Percentiles rank a stretch among this genome's conserved stretches.
These are phyloP conservation scores for Lactifluus piperatus DNA, from an alignment of 768 basidiomycete genomes.

Conservation along the genomic window DNA sequence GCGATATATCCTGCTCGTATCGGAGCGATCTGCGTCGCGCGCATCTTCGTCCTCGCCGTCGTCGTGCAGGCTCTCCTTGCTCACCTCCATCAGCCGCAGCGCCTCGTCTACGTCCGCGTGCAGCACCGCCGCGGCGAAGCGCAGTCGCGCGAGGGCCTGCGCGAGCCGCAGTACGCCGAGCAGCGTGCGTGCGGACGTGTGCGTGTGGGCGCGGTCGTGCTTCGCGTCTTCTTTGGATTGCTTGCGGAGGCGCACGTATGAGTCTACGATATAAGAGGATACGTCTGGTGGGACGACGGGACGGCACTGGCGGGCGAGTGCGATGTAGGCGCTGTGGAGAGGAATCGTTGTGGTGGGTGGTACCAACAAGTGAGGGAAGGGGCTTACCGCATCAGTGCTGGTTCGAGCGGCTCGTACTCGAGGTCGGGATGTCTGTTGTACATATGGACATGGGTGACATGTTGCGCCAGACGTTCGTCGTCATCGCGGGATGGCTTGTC, in stretches of 20 bases:
- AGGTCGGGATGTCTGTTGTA: conserved; percentile 82
- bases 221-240: conserved; percentile 85
- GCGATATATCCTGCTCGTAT: conserved; percentile 77
- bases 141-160: conserved; percentile 88
- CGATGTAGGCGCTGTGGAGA: conserved; percentile 82
- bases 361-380: neutral
- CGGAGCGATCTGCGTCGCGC: conserved; percentile 65
- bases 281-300: conserved; percentile 86
- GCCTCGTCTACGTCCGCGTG: conserved; percentile 94
- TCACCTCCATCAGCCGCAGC: conserved; percentile 91
- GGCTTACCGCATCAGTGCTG: conserved; percentile 76
- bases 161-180: conserved; percentile 90
- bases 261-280: conserved; percentile 88
- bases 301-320: conserved; percentile 76
- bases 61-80: conserved; percentile 83
- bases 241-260: conserved; percentile 93
- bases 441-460: conserved; percentile 99
- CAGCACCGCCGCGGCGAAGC: conserved; percentile 73
- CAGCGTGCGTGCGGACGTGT: conserved; percentile 93
- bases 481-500: conserved; percentile 94
- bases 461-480: conserved; percentile 91
- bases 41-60: conserved; percentile 47
- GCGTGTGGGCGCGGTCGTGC: conserved; percentile 82
- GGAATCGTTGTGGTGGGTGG: conserved; percentile 3
- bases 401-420: conserved; percentile 77